These are phyloP conservation scores for Sparassis latifolia DNA, from an alignment of 1,284 basidiomycete genomes.

Conservation along the genomic window DNA sequence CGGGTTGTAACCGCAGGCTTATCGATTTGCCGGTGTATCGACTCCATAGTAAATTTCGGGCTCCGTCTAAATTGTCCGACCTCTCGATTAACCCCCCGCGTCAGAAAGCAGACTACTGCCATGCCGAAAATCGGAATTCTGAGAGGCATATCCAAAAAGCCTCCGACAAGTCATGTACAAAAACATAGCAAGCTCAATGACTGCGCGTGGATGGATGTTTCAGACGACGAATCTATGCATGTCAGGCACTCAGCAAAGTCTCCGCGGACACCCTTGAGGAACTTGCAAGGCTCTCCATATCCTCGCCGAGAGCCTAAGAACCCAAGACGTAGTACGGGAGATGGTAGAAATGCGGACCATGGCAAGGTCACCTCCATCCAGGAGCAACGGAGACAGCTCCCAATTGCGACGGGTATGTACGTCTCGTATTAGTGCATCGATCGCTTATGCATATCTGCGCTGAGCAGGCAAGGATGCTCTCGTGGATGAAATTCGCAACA, in stretches of 20 bases:
- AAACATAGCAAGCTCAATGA: constrained; percentile 12
- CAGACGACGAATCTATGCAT: constrained; percentile 21
- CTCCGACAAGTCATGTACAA: constrained; percentile 4
- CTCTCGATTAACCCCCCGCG: too few relatives aligned
- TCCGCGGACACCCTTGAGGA: not conserved
- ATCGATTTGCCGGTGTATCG: too few relatives aligned
- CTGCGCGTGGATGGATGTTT: constrained; percentile 22
- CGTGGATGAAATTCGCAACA: constrained; percentile 63
- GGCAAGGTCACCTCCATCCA: constrained; percentile 32
- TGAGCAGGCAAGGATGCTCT: constrained; percentile 66
- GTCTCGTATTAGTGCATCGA: not conserved
- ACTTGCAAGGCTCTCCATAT: constrained; percentile 7
- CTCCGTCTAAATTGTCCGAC: too few relatives aligned
- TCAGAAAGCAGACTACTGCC: not conserved
- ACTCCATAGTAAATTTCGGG: too few relatives aligned
- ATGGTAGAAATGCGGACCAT: constrained; percentile 2
- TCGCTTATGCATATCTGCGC: not conserved
- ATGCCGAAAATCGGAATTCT: constrained; percentile 18
- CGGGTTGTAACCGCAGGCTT: too few relatives aligned
- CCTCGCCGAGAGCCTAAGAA: constrained; percentile 14
- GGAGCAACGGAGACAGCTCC: constrained; percentile 62
- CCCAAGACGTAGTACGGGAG: constrained; percentile 7
- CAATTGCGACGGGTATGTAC: constrained; percentile 65
- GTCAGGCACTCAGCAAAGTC: constrained; percentile 14
- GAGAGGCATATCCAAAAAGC: constrained; percentile 14